phyloP scores from a whole-genome alignment of 257 asterid species.

The Petrea volubilis region DNA sequence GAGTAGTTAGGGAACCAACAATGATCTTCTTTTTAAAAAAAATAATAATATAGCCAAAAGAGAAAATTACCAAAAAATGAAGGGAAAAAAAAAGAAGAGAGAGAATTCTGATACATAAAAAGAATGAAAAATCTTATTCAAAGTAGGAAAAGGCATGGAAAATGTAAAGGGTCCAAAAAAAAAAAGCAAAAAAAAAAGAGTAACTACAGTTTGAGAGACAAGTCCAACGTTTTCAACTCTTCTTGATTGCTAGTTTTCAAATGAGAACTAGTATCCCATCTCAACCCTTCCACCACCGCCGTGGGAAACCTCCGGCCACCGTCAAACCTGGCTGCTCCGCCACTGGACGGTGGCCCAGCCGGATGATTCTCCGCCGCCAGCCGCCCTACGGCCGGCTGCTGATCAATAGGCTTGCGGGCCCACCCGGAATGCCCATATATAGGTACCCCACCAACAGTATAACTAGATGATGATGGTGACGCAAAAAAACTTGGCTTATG shows the following conservation, averaged over 20 bases:
- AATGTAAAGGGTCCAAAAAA: neutral
- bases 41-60: neutral
- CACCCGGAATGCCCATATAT: constrained; percentile 42
- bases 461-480: constrained; percentile 7
- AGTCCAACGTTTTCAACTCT: constrained; percentile 64
- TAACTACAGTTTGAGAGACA: constrained; percentile 68
- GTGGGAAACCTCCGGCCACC: constrained; percentile 36
- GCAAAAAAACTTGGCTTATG: constrained; percentile 42
- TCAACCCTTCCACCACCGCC: constrained; percentile 38
- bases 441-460: constrained; percentile 7
- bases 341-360: constrained; percentile 35
- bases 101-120: neutral
- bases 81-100: too few relatives aligned
- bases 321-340: constrained; percentile 50
- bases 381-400: constrained; percentile 53
- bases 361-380: constrained; percentile 37
- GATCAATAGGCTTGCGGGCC: constrained; percentile 47
- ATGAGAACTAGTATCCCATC: constrained; percentile 38
- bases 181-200: neutral
- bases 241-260: constrained; percentile 38
- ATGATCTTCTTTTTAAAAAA: neutral
- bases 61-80: neutral
- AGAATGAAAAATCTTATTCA: neutral
- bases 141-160: neutral
- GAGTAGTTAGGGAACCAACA: too few relatives aligned